Base-by-base conservation (phyloP, 768 basidiomycete species). In the Hericium alpestre region DNA sequence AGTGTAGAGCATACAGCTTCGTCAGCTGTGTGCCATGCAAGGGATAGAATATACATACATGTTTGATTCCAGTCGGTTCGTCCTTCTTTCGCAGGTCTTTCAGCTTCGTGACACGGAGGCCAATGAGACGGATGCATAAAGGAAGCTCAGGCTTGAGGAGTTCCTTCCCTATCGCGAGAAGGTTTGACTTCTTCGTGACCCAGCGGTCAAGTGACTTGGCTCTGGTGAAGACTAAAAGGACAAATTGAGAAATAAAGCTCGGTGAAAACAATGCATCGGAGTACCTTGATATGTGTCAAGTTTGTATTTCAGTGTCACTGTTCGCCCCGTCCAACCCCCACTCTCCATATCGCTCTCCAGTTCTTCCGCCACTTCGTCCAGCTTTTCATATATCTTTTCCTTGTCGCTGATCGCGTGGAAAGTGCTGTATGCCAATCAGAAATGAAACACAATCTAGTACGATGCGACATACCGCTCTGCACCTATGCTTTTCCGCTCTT, bases 281-380 rank as follows among this genome's bases (percentile, higher is more conserved):
- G 46, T 57, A 83, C 90, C 84, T 76, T 95, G 83, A 69, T 84
- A 97, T 1, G 85, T 93, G 66, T 94, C 86, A 38, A 91, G 78
- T 72, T 99, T 99, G 69, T 86, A 93, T 68, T 95, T 96, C 52
- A 98, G 76, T 0, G 91, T 95, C 37, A 98, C 77, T 0, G 92
- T 96, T 61, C 86, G 82, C 8, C 92, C 95, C 7, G 83, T 79
- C 84, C 92, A 99, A 32, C 89, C 86, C 48, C 77, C 76, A n/a
- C 77, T 69, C 25, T 76, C 72, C 81, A 97, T 84, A 66, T 96
- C 93, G 46, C 78, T 76, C 65, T 83, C 88, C 12, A 99, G 80
- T 63, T 92, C 87, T 1, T 77, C 79, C 1, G 93, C 86, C 38
- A 96, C 81, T 56, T 90, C 83, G 22, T 89, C 80, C 0, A 99